These are phyloP conservation scores for Teratosphaeria epicoccoides DNA, from an alignment of 2,329 filamentous ascomycete species.

Conservation along the genomic window DNA sequence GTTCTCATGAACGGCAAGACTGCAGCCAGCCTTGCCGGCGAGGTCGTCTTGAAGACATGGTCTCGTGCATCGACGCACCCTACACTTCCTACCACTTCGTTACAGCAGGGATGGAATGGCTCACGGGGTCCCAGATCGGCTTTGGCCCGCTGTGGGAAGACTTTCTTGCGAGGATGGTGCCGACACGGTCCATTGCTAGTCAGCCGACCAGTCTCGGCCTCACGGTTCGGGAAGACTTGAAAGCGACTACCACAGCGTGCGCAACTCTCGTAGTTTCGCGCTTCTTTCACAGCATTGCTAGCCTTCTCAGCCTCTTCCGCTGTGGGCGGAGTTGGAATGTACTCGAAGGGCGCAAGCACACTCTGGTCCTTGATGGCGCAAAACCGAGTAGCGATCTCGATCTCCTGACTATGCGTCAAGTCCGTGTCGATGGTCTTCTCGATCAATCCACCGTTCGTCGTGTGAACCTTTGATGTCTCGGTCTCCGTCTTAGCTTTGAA, in stretches of 20 bases:
- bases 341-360: conserved; percentile 58
- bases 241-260: conserved; percentile 80
- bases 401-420: conserved; percentile 56
- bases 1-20: conserved; percentile 73
- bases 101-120: conserved; percentile 68
- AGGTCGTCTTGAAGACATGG: conserved; percentile 81
- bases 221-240: conserved; percentile 79
- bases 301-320: conserved; percentile 57
- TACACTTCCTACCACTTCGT: conserved; percentile 59
- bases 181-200: conserved; percentile 67
- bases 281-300: conserved; percentile 51
- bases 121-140: conserved; percentile 48
- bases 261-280: conserved; percentile 74
- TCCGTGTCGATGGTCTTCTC: conserved; percentile 53
- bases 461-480: not conserved
- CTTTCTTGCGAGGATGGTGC: conserved; percentile 67
- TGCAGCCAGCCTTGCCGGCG: conserved; percentile 63
- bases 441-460: not conserved
- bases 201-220: conserved; percentile 60
- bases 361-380: conserved; percentile 52
- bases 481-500: conserved; percentile 3
- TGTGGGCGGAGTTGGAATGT: conserved; percentile 59
- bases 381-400: conserved; percentile 46
- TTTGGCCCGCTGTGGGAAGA: conserved; percentile 46
- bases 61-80: conserved; percentile 56